Conservation (phyloP, 345 rosid species). For the sweet orange (Citrus sinensis) region DNA sequence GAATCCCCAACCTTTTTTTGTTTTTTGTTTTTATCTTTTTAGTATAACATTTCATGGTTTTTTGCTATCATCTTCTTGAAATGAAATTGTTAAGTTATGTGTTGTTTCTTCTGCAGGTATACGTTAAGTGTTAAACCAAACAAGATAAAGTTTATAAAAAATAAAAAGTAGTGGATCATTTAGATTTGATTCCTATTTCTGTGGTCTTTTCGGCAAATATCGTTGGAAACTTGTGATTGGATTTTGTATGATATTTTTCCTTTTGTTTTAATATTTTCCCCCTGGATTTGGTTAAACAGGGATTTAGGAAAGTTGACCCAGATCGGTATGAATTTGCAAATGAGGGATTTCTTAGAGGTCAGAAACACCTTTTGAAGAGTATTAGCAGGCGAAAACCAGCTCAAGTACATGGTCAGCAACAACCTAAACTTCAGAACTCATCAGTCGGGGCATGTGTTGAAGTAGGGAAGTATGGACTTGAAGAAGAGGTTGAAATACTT, state of each 20-base stretch:
- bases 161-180: conserved; percentile 1
- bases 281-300: conserved; percentile 36
- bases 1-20: neutral
- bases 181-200: conserved; percentile 4
- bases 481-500: conserved; percentile 83
- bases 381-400: conserved; percentile 69
- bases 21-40: neutral
- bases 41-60: neutral
- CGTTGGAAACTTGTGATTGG: conserved; percentile 4
- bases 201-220: conserved; percentile 13
- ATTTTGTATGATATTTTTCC: neutral
- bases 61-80: neutral
- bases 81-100: neutral
- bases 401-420: conserved; percentile 48
- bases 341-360: conserved; percentile 81
- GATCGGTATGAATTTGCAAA: conserved; percentile 91
- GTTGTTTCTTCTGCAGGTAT: conserved; percentile 16
- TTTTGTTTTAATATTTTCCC: neutral
- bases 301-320: conserved; percentile 86
- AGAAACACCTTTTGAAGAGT: conserved; percentile 61
- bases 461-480: conserved; percentile 83
- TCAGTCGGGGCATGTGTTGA: conserved; percentile 74
- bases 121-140: neutral
- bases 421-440: conserved; percentile 50
- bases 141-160: neutral